Conservation (phyloP, 805 yeast genomes). For the Scheffersomyces amazonensis region DNA sequence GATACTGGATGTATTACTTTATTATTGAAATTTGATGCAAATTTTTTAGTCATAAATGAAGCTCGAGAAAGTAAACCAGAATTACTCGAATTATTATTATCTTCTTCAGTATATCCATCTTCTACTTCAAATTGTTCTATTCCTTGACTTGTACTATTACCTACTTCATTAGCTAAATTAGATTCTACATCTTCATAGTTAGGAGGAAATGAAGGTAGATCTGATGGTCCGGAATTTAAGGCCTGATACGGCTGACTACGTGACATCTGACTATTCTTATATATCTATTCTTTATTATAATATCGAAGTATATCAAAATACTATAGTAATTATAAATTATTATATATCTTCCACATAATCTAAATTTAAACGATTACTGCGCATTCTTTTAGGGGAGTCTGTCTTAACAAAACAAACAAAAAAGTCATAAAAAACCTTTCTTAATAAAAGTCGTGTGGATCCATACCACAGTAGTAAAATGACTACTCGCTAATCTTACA, state of each 20-base stretch:
- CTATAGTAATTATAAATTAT: too few species aligned
- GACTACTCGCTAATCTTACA: too few species aligned
- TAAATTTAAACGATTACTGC: too few species aligned
- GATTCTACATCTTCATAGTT: constrained; percentile 10
- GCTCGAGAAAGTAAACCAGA: constrained; percentile 34
- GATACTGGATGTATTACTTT: constrained; percentile 41
- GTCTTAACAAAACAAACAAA: too few species aligned
- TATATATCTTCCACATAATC: too few species aligned
- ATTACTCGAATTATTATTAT: background rate
- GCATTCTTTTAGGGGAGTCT: too few species aligned
- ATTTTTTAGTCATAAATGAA: constrained; percentile 27
- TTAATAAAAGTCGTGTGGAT: too few species aligned
- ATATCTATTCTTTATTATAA: too few species aligned
- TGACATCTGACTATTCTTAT: too few species aligned
- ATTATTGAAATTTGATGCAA: constrained; percentile 34
- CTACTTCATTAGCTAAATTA: background rate
- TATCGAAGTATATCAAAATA: too few species aligned
- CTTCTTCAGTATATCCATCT: constrained; percentile 14
- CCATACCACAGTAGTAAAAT: too few species aligned
- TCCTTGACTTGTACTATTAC: constrained; percentile 1
- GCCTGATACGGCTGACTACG: background rate
- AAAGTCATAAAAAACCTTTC: too few species aligned
- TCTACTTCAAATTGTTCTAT: constrained; percentile 38
- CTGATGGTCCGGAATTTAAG: background rate
- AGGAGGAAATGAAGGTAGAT: constrained; percentile 13